A percentile compares a stretch with the other conserved stretches of the same genome.
These are phyloP conservation scores for Neocatenulostroma microsporum DNA, from an alignment of 2,329 filamentous ascomycete genomes.

Conservation along the genomic window DNA sequence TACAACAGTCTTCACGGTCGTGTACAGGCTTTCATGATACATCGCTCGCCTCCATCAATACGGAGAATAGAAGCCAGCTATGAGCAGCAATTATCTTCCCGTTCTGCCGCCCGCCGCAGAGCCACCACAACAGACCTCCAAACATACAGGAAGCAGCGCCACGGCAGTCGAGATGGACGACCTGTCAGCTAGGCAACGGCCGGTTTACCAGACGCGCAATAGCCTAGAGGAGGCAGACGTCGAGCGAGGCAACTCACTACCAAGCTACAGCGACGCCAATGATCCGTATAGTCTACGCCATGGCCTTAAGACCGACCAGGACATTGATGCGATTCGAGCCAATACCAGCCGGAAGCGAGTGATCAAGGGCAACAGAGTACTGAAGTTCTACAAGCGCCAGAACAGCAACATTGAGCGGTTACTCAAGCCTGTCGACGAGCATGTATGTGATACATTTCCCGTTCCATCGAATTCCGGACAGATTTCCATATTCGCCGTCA, in stretches of 20 bases:
- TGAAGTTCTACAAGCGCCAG: conserved; percentile 79
- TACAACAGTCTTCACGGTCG: too few relatives aligned
- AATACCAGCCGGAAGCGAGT: conserved; percentile 59
- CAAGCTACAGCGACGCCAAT: conserved; percentile 54
- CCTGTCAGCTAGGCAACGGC: conserved; percentile 27
- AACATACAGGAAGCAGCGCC: too few relatives aligned
- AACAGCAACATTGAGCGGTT: conserved; percentile 90
- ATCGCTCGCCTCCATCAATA: too few relatives aligned
- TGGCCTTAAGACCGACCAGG: conserved; percentile 68
- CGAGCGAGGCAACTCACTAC: conserved; percentile 43
- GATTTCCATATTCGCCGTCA: neutral
- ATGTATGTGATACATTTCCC: conserved; percentile 32
- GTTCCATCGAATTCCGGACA: neutral
- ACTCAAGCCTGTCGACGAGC: conserved; percentile 87
- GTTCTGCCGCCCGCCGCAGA: too few relatives aligned
- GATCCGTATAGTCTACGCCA: conserved; percentile 77
- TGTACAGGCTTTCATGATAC: too few relatives aligned
- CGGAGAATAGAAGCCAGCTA: too few relatives aligned
- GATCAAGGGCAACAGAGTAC: conserved; percentile 50
- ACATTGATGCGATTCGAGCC: conserved; percentile 61
- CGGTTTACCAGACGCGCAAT: conserved; percentile 24
- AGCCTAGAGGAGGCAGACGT: conserved; percentile 31
- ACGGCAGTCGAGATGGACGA: conserved; percentile 31
- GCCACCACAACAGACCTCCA: too few relatives aligned
- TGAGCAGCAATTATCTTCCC: too few relatives aligned